phyloP scores from a whole-genome alignment of 768 basidiomycete species.

The Sistotremastrum suecicum region DNA sequence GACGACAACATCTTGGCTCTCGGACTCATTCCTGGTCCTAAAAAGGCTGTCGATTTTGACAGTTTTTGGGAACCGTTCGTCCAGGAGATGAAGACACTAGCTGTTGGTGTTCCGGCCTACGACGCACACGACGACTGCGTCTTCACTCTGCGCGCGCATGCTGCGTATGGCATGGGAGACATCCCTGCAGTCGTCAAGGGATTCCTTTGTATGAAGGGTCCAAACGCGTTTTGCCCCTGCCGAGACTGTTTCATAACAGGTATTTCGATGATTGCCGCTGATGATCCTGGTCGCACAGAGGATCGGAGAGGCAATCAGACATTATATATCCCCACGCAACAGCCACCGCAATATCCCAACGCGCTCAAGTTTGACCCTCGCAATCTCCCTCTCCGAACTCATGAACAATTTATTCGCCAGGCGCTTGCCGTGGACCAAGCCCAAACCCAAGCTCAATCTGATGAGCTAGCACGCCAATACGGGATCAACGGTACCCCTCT shows the following conservation, averaged over 20 bases:
- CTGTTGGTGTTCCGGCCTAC: constrained; percentile 22
- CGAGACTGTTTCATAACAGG: constrained; percentile 26
- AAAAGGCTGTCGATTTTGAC: constrained; percentile 24
- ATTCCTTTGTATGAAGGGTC: constrained; percentile 24
- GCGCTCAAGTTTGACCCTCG: constrained; percentile 11
- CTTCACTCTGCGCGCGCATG: constrained; percentile 19
- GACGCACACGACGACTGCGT: constrained; percentile 11
- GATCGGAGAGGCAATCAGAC: too few relatives aligned
- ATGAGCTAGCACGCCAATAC: constrained; percentile 14
- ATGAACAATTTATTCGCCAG: constrained; percentile 16
- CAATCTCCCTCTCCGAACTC: constrained; percentile 21
- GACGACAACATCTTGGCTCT: constrained; percentile 22
- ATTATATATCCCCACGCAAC: too few relatives aligned
- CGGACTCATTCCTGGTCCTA: constrained; percentile 32
- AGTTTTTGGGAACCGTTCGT: constrained; percentile 24
- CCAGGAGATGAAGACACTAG: constrained; percentile 21
- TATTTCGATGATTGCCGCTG: too few relatives aligned
- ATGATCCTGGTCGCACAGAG: too few relatives aligned
- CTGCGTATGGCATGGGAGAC: constrained; percentile 19
- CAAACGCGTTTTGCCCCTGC: constrained; percentile 24
- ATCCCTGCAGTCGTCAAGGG: constrained; percentile 18
- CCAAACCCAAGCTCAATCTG: constrained; percentile 7
- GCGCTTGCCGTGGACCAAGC: constrained; percentile 15
- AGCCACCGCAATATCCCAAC: too few relatives aligned
- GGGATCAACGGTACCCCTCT: constrained; percentile 23